Conservation (phyloP, 176 grass and related monocot genomes). For the Triticum aestivum region IWGSC_CS_RefSeq_v2.1 NC_057807.1:300163548-300164047, state of each 20-base stretch:
- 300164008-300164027: conserved; percentile 67
- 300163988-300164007: conserved; percentile 63
- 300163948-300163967: conserved; percentile 91
- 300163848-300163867: conserved; percentile 2
- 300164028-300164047: conserved; percentile 85
- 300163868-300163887: not conserved
- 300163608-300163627: conserved; percentile 82
- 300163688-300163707: conserved; percentile 85
- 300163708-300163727: conserved; percentile 75
- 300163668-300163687: conserved; percentile 87
- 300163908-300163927: conserved; percentile 47
- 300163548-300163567: conserved; percentile 61
- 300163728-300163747: conserved; percentile 84
- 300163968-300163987: conserved; percentile 86
- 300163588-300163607: conserved; percentile 74
- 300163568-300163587: conserved; percentile 61
- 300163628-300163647: conserved; percentile 84
- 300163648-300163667: conserved; percentile 64
- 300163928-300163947: conserved; percentile 90
- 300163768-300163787: not conserved
- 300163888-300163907: not conserved
- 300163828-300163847: not conserved
- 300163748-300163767: conserved; percentile 22
- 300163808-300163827: not conserved
- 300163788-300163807: not conserved